Conservation (phyloP, 805 yeast genomes). For the Yamadazyma olivae region DNA sequence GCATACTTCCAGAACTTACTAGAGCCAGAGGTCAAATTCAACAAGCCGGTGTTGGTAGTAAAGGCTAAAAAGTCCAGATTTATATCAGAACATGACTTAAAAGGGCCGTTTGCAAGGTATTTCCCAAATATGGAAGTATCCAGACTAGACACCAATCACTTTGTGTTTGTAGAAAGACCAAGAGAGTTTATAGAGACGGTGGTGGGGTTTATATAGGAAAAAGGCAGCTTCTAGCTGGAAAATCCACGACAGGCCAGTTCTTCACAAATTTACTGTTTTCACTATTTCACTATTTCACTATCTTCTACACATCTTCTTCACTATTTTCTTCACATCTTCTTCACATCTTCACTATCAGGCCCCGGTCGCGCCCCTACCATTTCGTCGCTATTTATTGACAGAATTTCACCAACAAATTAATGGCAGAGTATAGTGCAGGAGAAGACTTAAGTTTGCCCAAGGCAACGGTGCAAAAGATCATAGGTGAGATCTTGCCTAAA, state of each 20-base stretch:
- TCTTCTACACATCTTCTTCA: too few species aligned
- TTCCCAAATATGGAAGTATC: conserved; percentile 19
- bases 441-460: conserved; percentile 45
- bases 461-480: conserved; percentile 95
- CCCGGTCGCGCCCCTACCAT: too few species aligned
- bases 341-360: too few species aligned
- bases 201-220: neutral
- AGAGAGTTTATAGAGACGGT: neutral
- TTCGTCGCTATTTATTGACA: too few species aligned
- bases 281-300: too few species aligned
- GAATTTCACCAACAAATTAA: conserved; percentile 10
- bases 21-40: conserved; percentile 12
- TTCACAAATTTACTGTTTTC: too few species aligned
- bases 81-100: conserved; percentile 24
- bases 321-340: too few species aligned
- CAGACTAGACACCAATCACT: conserved; percentile 32
- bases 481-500: conserved; percentile 84
- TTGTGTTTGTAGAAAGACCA: conserved; percentile 23
- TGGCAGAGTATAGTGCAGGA: conserved; percentile 40
- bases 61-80: conserved; percentile 43
- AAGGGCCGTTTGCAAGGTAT: conserved; percentile 21
- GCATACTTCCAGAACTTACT: conserved; percentile 5
- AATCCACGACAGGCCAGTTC: too few species aligned
- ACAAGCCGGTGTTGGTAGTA: conserved; percentile 40
- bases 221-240: neutral